Percentiles rank a stretch among this genome's conserved stretches.
phyloP scores from a whole-genome alignment of 1,284 basidiomycete genomes.

The Singerocomus inundabilis region DNA sequence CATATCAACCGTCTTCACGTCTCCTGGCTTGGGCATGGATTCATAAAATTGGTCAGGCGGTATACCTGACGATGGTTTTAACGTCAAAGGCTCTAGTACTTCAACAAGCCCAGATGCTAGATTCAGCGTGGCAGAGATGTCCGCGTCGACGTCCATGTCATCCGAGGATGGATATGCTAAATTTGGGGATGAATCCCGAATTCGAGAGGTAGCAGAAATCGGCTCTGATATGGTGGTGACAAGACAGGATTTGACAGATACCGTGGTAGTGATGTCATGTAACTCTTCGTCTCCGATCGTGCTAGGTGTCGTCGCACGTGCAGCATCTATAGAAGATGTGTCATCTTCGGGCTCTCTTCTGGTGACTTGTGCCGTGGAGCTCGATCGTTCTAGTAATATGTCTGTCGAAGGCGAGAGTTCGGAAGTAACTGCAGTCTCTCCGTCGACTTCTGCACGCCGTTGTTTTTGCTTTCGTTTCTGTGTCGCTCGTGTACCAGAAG shows the following conservation, averaged over 20 bases:
- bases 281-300: slow-evolving; percentile 18
- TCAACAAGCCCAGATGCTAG: neutral
- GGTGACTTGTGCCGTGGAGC: neutral
- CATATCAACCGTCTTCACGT: slow-evolving; percentile 6
- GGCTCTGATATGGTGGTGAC: slow-evolving; percentile 14
- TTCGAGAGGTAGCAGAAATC: slow-evolving; percentile 8
- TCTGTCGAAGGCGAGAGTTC: slow-evolving; percentile 1
- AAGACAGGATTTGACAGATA: slow-evolving; percentile 26
- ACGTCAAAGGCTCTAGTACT: slow-evolving; percentile 1
- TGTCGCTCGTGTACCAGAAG: slow-evolving; percentile 24
- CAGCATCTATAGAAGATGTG: slow-evolving; percentile 14
- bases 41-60: slow-evolving; percentile 37
- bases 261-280: slow-evolving; percentile 17
- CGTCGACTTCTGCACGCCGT: neutral
- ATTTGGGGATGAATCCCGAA: slow-evolving; percentile 16
- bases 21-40: slow-evolving; percentile 15
- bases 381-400: slow-evolving; percentile 2
- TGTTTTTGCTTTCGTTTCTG: slow-evolving; percentile 34
- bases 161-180: slow-evolving; percentile 25
- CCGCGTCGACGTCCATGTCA: slow-evolving; percentile 30
- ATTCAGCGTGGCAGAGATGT: neutral
- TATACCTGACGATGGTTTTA: slow-evolving; percentile 14
- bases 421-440: slow-evolving; percentile 5
- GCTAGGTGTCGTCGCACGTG: slow-evolving; percentile 21
- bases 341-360: slow-evolving; percentile 16